Evolutionary conservation across 805 yeast species (phyloP).

Genomic region (Kurtzmaniella fragi): DNA sequence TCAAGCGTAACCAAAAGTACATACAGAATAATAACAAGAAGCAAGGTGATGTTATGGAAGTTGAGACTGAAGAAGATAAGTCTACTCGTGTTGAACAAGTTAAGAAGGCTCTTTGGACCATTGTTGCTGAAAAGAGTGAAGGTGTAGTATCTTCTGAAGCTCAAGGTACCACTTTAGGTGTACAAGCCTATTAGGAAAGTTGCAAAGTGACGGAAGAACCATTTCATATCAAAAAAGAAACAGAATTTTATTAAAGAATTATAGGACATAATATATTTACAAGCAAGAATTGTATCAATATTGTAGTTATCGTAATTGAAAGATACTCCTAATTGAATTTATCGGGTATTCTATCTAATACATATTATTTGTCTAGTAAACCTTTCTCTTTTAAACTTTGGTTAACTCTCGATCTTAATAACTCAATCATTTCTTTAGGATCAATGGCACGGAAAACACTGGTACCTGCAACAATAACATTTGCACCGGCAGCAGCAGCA

Average conservation of each 20-base stretch:
- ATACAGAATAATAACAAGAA: slow-evolving; percentile 50
- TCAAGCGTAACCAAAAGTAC: slow-evolving; percentile 75
- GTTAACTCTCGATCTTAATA: slow-evolving; percentile 60
- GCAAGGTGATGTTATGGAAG: slow-evolving; percentile 47
- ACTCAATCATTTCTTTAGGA: slow-evolving; percentile 69
- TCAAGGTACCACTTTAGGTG: slow-evolving; percentile 83
- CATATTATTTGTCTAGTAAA: slow-evolving; percentile 13
- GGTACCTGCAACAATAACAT: slow-evolving; percentile 97
- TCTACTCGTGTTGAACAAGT: slow-evolving; percentile 40
- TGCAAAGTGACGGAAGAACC: too few species aligned
- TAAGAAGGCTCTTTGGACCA: slow-evolving; percentile 67
- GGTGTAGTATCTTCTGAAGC: slow-evolving; percentile 46
- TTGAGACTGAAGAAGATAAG: slow-evolving; percentile 31
- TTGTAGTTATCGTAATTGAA: neutral
- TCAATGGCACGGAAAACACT: slow-evolving; percentile 82
- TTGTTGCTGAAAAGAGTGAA: slow-evolving; percentile 54
- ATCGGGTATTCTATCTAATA: neutral
- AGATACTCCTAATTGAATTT: too few species aligned
- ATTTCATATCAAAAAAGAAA: neutral
- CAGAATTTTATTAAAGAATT: neutral
- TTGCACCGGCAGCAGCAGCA: slow-evolving; percentile 97
- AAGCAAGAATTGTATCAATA: neutral
- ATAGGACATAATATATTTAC: neutral
- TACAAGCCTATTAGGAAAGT: slow-evolving; percentile 46
- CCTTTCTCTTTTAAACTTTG: slow-evolving; percentile 44